Percentiles rank a stretch among this genome's conserved stretches.
Conservation (phyloP, 805 yeast genomes). For the Candida xyloterini region DNA sequence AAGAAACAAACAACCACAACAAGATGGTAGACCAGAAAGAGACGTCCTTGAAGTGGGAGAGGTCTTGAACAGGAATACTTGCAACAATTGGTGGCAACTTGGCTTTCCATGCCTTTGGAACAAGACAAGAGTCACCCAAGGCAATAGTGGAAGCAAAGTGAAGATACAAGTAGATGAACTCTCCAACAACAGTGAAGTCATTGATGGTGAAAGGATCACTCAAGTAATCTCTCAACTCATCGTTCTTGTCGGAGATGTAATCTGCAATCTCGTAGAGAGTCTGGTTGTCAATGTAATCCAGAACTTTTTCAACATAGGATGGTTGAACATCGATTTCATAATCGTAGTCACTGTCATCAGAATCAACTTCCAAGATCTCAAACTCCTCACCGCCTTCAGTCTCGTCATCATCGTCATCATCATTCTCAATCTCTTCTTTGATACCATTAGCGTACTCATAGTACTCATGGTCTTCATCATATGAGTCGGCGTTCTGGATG, state of each 20-base stretch:
- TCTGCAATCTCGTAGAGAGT: constrained; percentile 17
- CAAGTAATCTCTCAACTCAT: constrained; percentile 30
- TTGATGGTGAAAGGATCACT: constrained; percentile 34
- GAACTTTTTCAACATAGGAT: constrained; percentile 6
- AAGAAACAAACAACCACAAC: constrained; percentile 41
- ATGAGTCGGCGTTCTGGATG: constrained; percentile 20
- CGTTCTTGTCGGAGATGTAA: constrained; percentile 25
- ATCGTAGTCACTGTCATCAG: constrained; percentile 9
- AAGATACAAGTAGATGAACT: constrained; percentile 20
- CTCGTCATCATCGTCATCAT: constrained; percentile 33
- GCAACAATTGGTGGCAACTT: constrained; percentile 25
- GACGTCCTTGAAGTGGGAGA: constrained; percentile 33
- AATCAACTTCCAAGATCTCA: constrained; percentile 30
- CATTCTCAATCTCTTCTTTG: constrained; percentile 9
- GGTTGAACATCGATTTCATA: constrained; percentile 7
- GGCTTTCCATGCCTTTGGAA: constrained; percentile 26
- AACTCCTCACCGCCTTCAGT: constrained; percentile 54
- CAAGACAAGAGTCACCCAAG: constrained; percentile 16
- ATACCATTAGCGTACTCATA: constrained; percentile 25
- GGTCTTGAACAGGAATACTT: constrained; percentile 34
- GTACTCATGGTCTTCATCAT: constrained; percentile 25
- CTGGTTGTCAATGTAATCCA: constrained; percentile 14
- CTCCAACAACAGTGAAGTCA: constrained; percentile 24
- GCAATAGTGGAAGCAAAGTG: constrained; percentile 18
- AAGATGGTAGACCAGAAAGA: constrained; percentile 33